These are phyloP conservation scores for Diplotaxis tenuifolia DNA, from an alignment of 345 rosid genomes.

Conservation along the genomic window DNA sequence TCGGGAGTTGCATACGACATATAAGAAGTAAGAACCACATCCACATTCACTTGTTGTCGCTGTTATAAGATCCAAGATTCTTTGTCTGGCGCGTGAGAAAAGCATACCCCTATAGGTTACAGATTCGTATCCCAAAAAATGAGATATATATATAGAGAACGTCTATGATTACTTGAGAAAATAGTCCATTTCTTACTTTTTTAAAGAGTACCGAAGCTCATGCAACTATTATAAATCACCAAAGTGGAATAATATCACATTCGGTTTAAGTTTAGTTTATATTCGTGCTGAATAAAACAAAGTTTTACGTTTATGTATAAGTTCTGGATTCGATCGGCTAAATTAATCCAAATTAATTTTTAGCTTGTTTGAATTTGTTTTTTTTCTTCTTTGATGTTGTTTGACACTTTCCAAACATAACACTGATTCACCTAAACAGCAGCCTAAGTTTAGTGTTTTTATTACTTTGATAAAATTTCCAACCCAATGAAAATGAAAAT, in stretches of 20 bases:
- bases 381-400: neutral
- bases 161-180: constrained; percentile 20
- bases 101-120: constrained; percentile 8
- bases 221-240: constrained; percentile 1
- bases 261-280: neutral
- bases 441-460: neutral
- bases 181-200: constrained; percentile 4
- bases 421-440: neutral
- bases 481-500: neutral
- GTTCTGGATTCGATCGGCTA: neutral
- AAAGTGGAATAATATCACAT: constrained; percentile 9
- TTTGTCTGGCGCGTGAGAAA: constrained; percentile 29
- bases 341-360: neutral
- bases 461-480: neutral
- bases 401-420: neutral
- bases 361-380: neutral
- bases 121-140: constrained; percentile 17
- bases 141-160: neutral
- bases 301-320: neutral
- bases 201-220: neutral
- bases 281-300: neutral
- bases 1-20: constrained; percentile 23
- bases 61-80: constrained; percentile 28
- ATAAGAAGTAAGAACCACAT: constrained; percentile 27
- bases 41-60: constrained; percentile 19